Evolutionary conservation across 73 alveolate genomes (phyloP).

Genomic region (Loxodes magnus): DNA sequence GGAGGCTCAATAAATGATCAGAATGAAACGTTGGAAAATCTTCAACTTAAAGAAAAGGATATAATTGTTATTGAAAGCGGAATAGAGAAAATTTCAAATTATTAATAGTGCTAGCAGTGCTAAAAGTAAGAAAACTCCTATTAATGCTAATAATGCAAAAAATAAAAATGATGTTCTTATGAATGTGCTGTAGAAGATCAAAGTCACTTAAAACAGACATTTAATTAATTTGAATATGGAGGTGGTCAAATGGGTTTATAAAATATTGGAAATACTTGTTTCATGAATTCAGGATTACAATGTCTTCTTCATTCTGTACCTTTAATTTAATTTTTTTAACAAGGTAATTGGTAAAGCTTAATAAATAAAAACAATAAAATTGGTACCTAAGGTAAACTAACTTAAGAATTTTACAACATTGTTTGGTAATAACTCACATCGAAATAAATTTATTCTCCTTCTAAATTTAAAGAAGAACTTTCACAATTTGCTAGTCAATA

Average conservation of each 20-base stretch:
- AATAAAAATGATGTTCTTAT: too few relatives aligned
- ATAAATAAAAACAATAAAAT: conserved; percentile 71
- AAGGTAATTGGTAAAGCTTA: conserved; percentile 37
- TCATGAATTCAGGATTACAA: conserved; percentile 91
- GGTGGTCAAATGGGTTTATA: conserved; percentile 49
- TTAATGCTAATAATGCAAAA: too few relatives aligned
- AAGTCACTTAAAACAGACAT: too few relatives aligned
- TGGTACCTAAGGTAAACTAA: conserved; percentile 74
- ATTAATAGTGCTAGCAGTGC: too few relatives aligned
- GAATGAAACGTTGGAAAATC: too few relatives aligned
- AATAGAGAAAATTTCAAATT: too few relatives aligned
- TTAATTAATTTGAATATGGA: too few relatives aligned
- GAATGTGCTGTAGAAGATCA: too few relatives aligned
- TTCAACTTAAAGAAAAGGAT: too few relatives aligned
- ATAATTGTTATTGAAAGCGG: too few relatives aligned
- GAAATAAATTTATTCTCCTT: conserved; percentile 32
- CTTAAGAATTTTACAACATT: conserved; percentile 36
- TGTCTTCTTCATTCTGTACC: conserved; percentile 78
- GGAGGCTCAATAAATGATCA: too few relatives aligned
- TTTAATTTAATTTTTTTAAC: conserved; percentile 62
- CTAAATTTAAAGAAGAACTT: conserved; percentile 24
- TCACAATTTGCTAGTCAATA: conserved; percentile 33
- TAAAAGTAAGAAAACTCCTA: too few relatives aligned
- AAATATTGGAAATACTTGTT: conserved; percentile 98
- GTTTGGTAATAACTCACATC: conserved; percentile 36